phyloP scores from a whole-genome alignment of 2,329 filamentous ascomycete genomes.

The Aspergillus brasiliensis region DNA sequence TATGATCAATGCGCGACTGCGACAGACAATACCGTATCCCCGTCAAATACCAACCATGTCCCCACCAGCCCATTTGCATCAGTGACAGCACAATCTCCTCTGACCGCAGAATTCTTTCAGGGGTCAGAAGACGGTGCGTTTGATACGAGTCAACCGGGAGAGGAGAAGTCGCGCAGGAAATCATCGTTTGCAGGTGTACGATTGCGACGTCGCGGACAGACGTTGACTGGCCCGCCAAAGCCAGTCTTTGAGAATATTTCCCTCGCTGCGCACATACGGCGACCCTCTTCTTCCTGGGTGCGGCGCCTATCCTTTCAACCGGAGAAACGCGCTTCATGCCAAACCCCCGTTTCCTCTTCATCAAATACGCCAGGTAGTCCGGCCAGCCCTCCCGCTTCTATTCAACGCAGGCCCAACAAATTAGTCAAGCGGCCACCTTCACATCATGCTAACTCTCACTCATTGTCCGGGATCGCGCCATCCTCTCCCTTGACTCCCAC shows the following conservation, averaged over 20 bases:
- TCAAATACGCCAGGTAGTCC: conserved; percentile 57
- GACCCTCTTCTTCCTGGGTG: conserved; percentile 56
- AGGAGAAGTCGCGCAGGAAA: conserved; percentile 25
- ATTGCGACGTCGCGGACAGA: conserved; percentile 40
- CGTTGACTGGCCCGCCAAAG: conserved; percentile 35
- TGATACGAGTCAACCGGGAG: conserved; percentile 16
- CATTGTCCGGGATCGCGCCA: conserved; percentile 32
- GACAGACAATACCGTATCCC: conserved; percentile 16
- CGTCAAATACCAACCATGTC: conserved; percentile 16
- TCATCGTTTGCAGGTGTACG: conserved; percentile 33
- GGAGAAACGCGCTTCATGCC: conserved; percentile 51
- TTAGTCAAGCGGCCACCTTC: conserved; percentile 64
- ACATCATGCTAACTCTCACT: conserved; percentile 48
- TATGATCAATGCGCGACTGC: conserved; percentile 23
- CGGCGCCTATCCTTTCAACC: conserved; percentile 57
- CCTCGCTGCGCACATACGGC: conserved; percentile 30
- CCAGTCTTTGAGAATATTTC: conserved; percentile 30
- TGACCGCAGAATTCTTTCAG: conserved; percentile 9
- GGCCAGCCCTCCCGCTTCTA: conserved; percentile 41
- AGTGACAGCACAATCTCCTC: conserved; percentile 18
- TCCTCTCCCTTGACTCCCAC: conserved; percentile 48
- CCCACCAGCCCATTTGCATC: conserved; percentile 22
- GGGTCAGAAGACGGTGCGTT: conserved; percentile 18
- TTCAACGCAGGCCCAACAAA: conserved; percentile 56
- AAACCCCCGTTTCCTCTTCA: conserved; percentile 55